Percentiles rank a stretch among this genome's conserved stretches.
Evolutionary conservation across 2,329 filamentous ascomycete genomes (phyloP).

Genomic region (Trichoderma brevicompactum): DNA sequence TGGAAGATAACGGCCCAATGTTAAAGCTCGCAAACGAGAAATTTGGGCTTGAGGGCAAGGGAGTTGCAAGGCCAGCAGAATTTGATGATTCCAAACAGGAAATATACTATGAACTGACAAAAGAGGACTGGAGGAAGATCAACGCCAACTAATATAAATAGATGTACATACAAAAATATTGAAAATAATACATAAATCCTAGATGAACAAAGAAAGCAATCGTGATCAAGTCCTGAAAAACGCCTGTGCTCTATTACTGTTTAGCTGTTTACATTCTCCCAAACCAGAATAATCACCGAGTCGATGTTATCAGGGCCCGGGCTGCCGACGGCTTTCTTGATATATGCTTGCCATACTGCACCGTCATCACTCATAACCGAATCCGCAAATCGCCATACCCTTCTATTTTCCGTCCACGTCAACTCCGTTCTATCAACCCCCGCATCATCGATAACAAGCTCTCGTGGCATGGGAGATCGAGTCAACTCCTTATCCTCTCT

Average conservation of each 20-base stretch:
- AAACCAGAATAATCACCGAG: too few species aligned
- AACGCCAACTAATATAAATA: background rate
- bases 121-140: conserved; percentile 31
- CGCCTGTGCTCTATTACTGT: conserved; percentile 30
- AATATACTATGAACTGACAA: conserved; percentile 36
- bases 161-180: background rate
- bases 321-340: too few species aligned
- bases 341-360: too few species aligned
- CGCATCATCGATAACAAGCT: too few species aligned
- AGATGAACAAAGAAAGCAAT: background rate
- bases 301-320: too few species aligned
- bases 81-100: conserved; percentile 32
- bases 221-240: background rate
- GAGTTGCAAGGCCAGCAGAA: conserved; percentile 30
- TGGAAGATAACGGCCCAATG: conserved; percentile 16
- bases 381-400: too few species aligned
- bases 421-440: too few species aligned
- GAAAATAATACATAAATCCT: background rate
- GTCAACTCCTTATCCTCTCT: too few species aligned
- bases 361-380: too few species aligned
- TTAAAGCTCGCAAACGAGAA: conserved; percentile 34
- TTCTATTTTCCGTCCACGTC: too few species aligned
- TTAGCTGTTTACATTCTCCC: too few species aligned
- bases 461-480: too few species aligned
- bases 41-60: conserved; percentile 33